These are phyloP conservation scores for Trichophyton verrucosum DNA, from an alignment of 2,329 filamentous ascomycete genomes.

Conservation along the genomic window DNA sequence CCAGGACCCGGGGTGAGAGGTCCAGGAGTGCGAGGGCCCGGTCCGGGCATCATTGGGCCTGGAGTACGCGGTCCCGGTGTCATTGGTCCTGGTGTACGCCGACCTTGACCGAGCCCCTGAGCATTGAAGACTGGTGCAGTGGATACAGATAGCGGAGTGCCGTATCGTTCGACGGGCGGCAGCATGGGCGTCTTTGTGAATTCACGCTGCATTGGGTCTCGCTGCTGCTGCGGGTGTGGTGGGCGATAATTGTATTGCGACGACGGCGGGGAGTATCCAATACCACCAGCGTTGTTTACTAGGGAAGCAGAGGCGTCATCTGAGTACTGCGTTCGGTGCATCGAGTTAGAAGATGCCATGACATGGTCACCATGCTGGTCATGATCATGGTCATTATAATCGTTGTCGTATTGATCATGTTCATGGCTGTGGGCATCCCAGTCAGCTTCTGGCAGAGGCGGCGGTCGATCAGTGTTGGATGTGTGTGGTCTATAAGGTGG, in stretches of 20 bases:
- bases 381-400: constrained; percentile 22
- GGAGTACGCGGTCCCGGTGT: constrained; percentile 17
- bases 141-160: constrained; percentile 37
- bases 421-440: constrained; percentile 5
- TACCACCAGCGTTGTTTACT: constrained; percentile 15
- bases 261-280: constrained; percentile 18
- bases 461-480: constrained; percentile 14
- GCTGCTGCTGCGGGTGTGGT: constrained; percentile 10
- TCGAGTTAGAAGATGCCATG: constrained; percentile 17
- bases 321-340: constrained; percentile 32
- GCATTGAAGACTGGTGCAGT: constrained; percentile 8
- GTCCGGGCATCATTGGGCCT: constrained; percentile 6
- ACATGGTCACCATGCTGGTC: constrained; percentile 21
- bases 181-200: constrained; percentile 2
- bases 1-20: not conserved
- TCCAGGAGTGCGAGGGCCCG: constrained; percentile 2
- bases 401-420: constrained; percentile 20
- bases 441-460: constrained; percentile 10
- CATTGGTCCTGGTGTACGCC: constrained; percentile 16
- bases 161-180: constrained; percentile 35
- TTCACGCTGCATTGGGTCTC: not conserved
- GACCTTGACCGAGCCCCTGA: constrained; percentile 14
- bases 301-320: constrained; percentile 38
- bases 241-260: constrained; percentile 21
- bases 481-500: constrained; percentile 50